Conservation (phyloP, 306 rosid genomes). For the Dicorynia guianensis region DNA sequence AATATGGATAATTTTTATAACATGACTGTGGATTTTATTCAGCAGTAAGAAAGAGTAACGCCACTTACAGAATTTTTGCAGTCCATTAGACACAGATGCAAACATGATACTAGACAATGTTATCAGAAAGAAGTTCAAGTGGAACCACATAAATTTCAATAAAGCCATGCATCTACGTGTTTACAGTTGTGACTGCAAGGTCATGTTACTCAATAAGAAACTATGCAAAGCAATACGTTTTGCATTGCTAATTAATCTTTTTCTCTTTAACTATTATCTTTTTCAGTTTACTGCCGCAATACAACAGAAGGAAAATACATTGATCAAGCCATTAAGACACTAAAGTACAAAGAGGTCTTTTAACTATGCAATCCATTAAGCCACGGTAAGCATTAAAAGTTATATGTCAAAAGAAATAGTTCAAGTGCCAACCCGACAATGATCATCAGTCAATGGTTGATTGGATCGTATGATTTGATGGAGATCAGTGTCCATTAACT, state of each 20-base stretch:
- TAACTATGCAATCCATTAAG: not conserved
- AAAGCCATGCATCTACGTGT: not conserved
- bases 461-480: conserved; percentile 91
- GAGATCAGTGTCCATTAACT: conserved; percentile 92
- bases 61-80: conserved; percentile 3
- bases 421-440: conserved; percentile 82
- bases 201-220: not conserved
- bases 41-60: conserved; percentile 12
- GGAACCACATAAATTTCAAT: not conserved
- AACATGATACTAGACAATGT: not conserved
- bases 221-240: not conserved
- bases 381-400: conserved; percentile 5
- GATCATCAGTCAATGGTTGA: conserved; percentile 87
- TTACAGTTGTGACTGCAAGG: not conserved
- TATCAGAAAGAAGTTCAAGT: not conserved
- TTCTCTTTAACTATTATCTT: not conserved
- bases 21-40: not conserved
- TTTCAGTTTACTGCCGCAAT: conserved; percentile 14
- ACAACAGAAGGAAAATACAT: not conserved
- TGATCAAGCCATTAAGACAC: not conserved
- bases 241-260: conserved; percentile 15
- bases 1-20: not conserved
- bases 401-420: conserved; percentile 36
- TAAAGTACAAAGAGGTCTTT: not conserved
- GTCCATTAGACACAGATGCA: conserved; percentile 2